These are phyloP conservation scores for Yamadazyma siamensis DNA, from an alignment of 1,139 yeast species.

Conservation along the genomic window DNA sequence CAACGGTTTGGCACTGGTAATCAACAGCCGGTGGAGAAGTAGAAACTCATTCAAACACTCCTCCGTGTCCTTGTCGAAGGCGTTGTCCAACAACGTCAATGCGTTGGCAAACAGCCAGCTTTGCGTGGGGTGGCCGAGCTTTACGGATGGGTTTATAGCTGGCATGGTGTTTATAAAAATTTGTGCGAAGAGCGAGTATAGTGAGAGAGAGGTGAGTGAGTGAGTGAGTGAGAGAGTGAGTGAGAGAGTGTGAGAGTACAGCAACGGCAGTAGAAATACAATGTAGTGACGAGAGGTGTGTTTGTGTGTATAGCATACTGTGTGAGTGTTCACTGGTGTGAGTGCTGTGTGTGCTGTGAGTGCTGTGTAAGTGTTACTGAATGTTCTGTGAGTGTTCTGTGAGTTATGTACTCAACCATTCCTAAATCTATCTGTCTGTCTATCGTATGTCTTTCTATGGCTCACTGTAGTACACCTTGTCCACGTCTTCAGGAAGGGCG, in stretches of 20 bases:
- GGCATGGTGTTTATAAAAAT: slow-evolving; percentile 3
- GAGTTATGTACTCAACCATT: no score
- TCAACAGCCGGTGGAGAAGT: slow-evolving; percentile 26
- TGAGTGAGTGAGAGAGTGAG: neutral
- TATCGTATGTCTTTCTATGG: no score
- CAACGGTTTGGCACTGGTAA: slow-evolving; percentile 38
- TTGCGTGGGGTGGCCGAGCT: slow-evolving; percentile 30
- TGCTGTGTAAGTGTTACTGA: no score
- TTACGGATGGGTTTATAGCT: slow-evolving; percentile 3
- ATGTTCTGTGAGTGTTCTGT: no score
- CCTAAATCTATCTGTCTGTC: no score
- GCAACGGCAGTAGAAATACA: no score
- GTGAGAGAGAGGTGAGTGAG: neutral
- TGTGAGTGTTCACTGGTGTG: no score
- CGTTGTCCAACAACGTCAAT: slow-evolving; percentile 28
- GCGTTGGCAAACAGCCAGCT: slow-evolving; percentile 46
- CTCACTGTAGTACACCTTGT: slow-evolving; percentile 14
- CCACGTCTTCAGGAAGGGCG: slow-evolving; percentile 24
- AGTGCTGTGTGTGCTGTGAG: no score
- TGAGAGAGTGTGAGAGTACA: no score
- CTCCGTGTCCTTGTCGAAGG: slow-evolving; percentile 29
- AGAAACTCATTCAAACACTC: slow-evolving; percentile 48
- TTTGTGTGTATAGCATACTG: no score
- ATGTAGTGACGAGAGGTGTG: no score
- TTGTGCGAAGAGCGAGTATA: slow-evolving; percentile 3